Conservation (phyloP, 306 rosid genomes). For the Echinosophora koreensis region DNA sequence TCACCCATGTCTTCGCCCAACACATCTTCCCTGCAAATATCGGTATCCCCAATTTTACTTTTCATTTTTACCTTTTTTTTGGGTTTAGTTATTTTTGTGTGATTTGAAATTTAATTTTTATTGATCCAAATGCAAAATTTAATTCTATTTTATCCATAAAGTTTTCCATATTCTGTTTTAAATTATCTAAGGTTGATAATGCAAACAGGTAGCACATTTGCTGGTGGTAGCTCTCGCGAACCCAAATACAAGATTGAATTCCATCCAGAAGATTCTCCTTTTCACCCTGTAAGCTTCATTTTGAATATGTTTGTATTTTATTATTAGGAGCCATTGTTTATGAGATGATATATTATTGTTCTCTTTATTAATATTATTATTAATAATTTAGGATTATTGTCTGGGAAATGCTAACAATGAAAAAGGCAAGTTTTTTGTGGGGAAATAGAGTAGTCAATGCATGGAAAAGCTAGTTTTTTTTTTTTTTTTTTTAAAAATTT, state of each 20-base stretch:
- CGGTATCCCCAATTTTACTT: constrained; percentile 49
- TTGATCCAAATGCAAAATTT: neutral
- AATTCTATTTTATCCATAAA: neutral
- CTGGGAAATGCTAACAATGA: too few relatives aligned
- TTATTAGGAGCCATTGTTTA: constrained; percentile 11
- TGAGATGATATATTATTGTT: constrained; percentile 1
- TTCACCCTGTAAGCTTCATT: constrained; percentile 68
- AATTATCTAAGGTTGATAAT: constrained; percentile 34
- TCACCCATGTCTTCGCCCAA: constrained; percentile 56
- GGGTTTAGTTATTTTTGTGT: neutral
- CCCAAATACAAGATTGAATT: constrained; percentile 92
- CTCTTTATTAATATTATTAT: neutral
- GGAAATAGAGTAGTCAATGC: too few relatives aligned
- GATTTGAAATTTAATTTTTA: neutral
- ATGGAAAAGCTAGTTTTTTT: too few relatives aligned
- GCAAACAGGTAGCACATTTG: constrained; percentile 71
- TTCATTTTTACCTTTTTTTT: neutral
- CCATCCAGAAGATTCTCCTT: constrained; percentile 82
- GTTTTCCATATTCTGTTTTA: neutral
- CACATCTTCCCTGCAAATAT: constrained; percentile 68
- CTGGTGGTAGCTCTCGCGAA: constrained; percentile 73
- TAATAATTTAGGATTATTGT: too few relatives aligned
- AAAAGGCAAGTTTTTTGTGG: neutral
- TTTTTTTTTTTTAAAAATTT: too few relatives aligned
- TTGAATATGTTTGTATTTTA: neutral